Conservation (phyloP, 2,329 filamentous ascomycete genomes). For the Fusarium pseudonygamai region DNA sequence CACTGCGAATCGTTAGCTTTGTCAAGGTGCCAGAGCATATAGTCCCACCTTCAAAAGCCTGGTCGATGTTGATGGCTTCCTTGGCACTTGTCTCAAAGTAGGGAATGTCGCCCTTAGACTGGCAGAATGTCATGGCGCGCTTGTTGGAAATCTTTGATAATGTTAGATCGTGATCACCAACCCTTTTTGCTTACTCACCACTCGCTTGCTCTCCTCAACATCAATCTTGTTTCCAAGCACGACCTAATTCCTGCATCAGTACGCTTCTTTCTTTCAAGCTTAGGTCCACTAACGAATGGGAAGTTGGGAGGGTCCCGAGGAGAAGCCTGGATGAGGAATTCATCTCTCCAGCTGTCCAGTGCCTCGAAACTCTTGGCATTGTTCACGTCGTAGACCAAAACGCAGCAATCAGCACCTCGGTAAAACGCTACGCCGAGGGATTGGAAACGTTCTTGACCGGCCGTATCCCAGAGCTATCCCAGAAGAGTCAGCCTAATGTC, state of each 20-base stretch:
- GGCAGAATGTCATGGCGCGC: constrained; percentile 95
- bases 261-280: neutral
- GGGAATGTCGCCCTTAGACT: constrained; percentile 95
- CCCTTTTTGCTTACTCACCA: constrained; percentile 59
- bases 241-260: constrained; percentile 64
- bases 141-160: constrained; percentile 87
- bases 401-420: constrained; percentile 95
- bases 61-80: constrained; percentile 98
- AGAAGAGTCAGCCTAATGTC: constrained; percentile 2
- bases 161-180: constrained; percentile 11
- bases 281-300: constrained; percentile 80
- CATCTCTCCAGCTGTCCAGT: constrained; percentile 97
- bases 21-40: no score
- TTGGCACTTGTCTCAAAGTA: constrained; percentile 99
- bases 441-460: constrained; percentile 96
- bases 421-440: constrained; percentile 98
- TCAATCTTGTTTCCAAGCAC: constrained; percentile 99
- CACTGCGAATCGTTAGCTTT: constrained; percentile 62
- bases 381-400: constrained; percentile 98
- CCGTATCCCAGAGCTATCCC: constrained; percentile 91
- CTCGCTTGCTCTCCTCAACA: constrained; percentile 95
- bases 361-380: constrained; percentile 99
- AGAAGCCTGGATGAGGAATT: constrained; percentile 97
- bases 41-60: constrained; percentile 70
- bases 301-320: constrained; percentile 97